Evolutionary conservation across 2,329 filamentous ascomycete species (phyloP), one percentile per base, ranked within the genome.

Genomic region (Penicillium thymicola): DNA sequence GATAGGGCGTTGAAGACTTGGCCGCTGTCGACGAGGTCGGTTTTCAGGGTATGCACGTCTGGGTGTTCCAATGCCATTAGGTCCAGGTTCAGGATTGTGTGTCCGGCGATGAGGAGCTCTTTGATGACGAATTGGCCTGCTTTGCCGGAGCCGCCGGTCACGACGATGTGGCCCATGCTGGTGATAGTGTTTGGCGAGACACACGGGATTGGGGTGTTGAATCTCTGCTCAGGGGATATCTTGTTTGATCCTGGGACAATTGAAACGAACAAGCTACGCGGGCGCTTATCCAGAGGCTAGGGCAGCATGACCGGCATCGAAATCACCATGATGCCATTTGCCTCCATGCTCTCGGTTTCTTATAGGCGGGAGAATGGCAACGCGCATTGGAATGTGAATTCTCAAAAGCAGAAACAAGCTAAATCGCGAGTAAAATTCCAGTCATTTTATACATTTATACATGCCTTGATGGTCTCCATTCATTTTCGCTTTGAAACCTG

Each of bases 1-100:
- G 78, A 81, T 11, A 84, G 65, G 6, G 81, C 81, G 55, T 81
- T 82, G 75, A 81, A 83, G 54, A 82, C 80, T 65, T 84, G 81
- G 23, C 81, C 82, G 45, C 73, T 76, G 60, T 83, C 76, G 8
- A 81, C 81, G 41, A 85, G 78, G 65, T 85, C 82, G n/a, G 77
- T 78, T 62, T 81, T 83, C 38, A 85, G 70, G 0, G 82, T 84
- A 68, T 81, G 80, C 44, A 85, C 78, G 16, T 55, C 43, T 62
- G 60, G 47, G 27, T 58, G 27, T 69, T 68, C 3, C 76, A 76
- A 76, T 53, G 78, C 76, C 27, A 72, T 70, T 2, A 85, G 72
- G 62, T 85, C 82, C 25, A 85, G 69, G 58, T 85, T 85, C 27
- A 85, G 75, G 48, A 85, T 74, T 58, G 76, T 65, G 62, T 85